Evolutionary conservation across 306 rosid genomes (phyloP).

Genomic region (Lithocarpus polystachyus): DNA sequence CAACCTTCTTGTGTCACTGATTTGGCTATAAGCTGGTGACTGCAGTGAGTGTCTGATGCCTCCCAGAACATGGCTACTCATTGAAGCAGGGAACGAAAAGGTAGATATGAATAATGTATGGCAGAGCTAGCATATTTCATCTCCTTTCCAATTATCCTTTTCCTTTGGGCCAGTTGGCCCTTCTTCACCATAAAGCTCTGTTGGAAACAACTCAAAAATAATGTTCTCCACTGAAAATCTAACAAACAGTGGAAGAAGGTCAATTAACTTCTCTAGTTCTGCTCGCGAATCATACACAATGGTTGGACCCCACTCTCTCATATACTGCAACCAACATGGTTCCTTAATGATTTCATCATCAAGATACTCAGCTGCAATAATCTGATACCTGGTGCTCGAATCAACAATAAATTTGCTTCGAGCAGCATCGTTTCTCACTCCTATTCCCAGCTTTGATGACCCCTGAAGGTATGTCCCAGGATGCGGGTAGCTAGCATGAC

Average conservation of each 20-base stretch:
- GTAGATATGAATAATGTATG: not conserved
- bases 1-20: not conserved
- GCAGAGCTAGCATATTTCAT: constrained; percentile 62
- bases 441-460: constrained; percentile 67
- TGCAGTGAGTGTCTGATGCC: not conserved
- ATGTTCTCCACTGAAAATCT: constrained; percentile 80
- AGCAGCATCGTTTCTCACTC: constrained; percentile 75
- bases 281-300: constrained; percentile 60
- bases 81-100: not conserved
- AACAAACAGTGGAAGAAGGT: constrained; percentile 69
- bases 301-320: constrained; percentile 98
- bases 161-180: constrained; percentile 98
- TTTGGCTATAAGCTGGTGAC: not conserved
- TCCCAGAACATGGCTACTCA: not conserved
- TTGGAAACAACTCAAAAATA: constrained; percentile 72
- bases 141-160: constrained; percentile 86
- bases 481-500: constrained; percentile 90
- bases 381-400: constrained; percentile 63
- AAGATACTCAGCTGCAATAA: constrained; percentile 87
- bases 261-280: constrained; percentile 66
- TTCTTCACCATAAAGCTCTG: constrained; percentile 86
- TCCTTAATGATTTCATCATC: constrained; percentile 61
- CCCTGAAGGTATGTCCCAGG: constrained; percentile 86
- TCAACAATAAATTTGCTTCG: constrained; percentile 59
- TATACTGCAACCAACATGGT: constrained; percentile 93